phyloP scores from a whole-genome alignment of 2,329 filamentous ascomycete species.

The Colletotrichum lindemuthianum region DNA sequence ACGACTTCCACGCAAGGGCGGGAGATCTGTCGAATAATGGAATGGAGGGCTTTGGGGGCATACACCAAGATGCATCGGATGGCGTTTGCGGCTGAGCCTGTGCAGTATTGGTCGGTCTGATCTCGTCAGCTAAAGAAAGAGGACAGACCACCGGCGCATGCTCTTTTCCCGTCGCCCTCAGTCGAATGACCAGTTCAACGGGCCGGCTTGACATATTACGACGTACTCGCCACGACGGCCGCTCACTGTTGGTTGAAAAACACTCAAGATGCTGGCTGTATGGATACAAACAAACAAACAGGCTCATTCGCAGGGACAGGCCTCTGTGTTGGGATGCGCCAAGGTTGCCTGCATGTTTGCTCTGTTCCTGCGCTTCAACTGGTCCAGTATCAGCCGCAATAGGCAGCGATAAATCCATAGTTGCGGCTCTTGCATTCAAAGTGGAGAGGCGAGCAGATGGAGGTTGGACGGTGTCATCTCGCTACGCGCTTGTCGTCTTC shows the following conservation, averaged over 20 bases:
- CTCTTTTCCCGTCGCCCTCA: not conserved
- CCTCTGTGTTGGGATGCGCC: not conserved
- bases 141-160: constrained; percentile 10
- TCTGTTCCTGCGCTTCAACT: constrained; percentile 7
- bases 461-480: constrained; percentile 31
- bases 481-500: constrained; percentile 35
- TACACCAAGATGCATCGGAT: constrained; percentile 20
- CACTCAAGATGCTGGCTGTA: not conserved
- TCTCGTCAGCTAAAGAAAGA: constrained; percentile 16
- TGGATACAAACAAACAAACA: not conserved
- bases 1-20: constrained; percentile 15
- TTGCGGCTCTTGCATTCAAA: constrained; percentile 18
- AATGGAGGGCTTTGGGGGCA: constrained; percentile 1
- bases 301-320: too few relatives aligned
- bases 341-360: constrained; percentile 1
- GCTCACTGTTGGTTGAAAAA: constrained; percentile 1
- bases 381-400: constrained; percentile 4
- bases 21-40: constrained; percentile 5
- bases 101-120: constrained; percentile 6
- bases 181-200: too few relatives aligned
- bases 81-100: constrained; percentile 34
- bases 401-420: constrained; percentile 17
- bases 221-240: constrained; percentile 7
- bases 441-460: constrained; percentile 25
- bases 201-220: not conserved